phyloP scores from a whole-genome alignment of 2,329 filamentous ascomycete genomes.

The Ceratocystis harringtonii region DNA sequence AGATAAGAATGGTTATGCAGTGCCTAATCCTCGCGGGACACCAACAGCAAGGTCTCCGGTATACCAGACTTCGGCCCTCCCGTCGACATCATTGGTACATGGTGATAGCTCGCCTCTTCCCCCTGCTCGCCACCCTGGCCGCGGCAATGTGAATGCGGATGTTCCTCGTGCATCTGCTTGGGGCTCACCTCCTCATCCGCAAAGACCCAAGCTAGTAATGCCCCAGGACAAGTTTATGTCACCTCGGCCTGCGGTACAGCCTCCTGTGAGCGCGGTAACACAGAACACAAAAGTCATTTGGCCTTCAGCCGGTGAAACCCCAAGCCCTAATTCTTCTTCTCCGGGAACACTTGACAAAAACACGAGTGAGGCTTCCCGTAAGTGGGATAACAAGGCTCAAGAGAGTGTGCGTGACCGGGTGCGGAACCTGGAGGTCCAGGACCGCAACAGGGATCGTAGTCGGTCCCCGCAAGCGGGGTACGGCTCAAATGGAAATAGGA shows the following conservation, averaged over 20 bases:
- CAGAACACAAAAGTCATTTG: constrained; percentile 1
- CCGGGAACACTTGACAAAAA: not conserved
- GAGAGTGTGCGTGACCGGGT: constrained; percentile 11
- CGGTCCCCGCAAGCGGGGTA: not conserved
- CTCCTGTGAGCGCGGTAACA: constrained; percentile 7
- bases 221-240: constrained; percentile 7
- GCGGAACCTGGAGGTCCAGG: constrained; percentile 13
- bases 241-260: constrained; percentile 2
- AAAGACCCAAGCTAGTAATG: not conserved
- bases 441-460: constrained; percentile 2
- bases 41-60: not conserved
- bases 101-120: not conserved
- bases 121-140: constrained; percentile 8
- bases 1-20: constrained; percentile 9
- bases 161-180: constrained; percentile 7
- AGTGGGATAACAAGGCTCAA: not conserved
- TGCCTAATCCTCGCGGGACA: constrained; percentile 3
- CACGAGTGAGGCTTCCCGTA: not conserved
- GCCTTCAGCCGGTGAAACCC: not conserved
- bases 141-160: not conserved
- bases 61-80: not conserved
- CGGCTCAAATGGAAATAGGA: not conserved
- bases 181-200: not conserved
- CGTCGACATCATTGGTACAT: not conserved
- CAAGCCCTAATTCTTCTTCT: not conserved